Conservation (phyloP, 805 yeast species). For the Myxozyma sirexii region DNA sequence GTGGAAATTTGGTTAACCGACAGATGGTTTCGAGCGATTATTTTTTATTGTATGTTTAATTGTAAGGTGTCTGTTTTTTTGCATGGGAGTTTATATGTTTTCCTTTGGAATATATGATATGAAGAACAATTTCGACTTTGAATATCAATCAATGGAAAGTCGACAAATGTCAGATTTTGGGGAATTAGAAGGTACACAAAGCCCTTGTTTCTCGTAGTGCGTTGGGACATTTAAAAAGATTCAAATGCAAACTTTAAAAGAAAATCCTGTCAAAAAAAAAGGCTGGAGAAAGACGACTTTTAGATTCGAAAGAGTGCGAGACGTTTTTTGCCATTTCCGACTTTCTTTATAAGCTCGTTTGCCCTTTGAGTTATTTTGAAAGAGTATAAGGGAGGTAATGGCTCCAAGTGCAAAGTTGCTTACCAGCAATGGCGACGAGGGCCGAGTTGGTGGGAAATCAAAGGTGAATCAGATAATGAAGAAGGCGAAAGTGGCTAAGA, state of each 20-base stretch:
- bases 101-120: neutral
- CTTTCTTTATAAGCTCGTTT: too few relatives aligned
- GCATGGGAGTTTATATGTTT: neutral
- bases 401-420: conserved; percentile 2
- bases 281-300: too few relatives aligned
- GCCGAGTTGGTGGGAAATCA: neutral
- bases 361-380: too few relatives aligned
- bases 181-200: neutral
- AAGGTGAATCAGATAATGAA: conserved; percentile 40
- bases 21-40: neutral
- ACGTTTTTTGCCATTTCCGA: too few relatives aligned
- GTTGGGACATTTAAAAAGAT: neutral
- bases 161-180: too few relatives aligned
- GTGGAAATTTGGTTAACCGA: too few relatives aligned
- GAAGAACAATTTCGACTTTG: too few relatives aligned
- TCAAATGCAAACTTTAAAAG: neutral
- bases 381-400: too few relatives aligned
- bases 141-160: too few relatives aligned
- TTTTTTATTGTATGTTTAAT: neutral
- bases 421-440: conserved; percentile 38
- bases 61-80: neutral
- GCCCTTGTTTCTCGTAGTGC: neutral
- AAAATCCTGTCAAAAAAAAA: neutral
- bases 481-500: conserved; percentile 56
- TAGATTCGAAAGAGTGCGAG: too few relatives aligned